Evolutionary conservation across 2,329 filamentous ascomycete species (phyloP).

Genomic region (Neoarthrinium moseri): DNA sequence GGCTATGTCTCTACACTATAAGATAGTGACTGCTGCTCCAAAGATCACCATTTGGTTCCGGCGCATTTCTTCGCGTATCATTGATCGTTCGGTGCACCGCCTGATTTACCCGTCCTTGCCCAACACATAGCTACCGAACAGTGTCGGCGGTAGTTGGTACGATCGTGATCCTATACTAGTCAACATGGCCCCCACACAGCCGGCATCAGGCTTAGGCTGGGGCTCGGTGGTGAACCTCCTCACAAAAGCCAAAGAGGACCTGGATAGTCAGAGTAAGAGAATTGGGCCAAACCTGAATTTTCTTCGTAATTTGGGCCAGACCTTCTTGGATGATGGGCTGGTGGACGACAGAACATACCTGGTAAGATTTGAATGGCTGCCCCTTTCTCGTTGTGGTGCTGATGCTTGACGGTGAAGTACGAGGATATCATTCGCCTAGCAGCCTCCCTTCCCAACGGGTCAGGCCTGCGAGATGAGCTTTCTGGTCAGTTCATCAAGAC

Average conservation of each 20-base stretch:
- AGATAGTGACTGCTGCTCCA: no score
- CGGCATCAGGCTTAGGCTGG: neutral
- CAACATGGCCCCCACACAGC: neutral
- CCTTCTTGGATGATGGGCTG: neutral
- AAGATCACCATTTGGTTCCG: no score
- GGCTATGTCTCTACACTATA: no score
- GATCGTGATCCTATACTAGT: no score
- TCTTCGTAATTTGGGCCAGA: neutral
- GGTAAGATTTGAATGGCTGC: neutral
- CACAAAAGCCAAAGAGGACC: neutral
- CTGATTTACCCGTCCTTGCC: no score
- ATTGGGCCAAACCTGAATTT: neutral
- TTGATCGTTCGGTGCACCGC: no score
- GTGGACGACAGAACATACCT: neutral
- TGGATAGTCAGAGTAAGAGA: neutral
- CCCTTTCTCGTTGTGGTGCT: neutral
- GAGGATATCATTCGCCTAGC: neutral
- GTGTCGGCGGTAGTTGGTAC: no score
- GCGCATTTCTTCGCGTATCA: no score
- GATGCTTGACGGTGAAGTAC: neutral
- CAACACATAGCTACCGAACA: no score
- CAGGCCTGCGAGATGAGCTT: neutral
- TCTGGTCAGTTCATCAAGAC: conserved; percentile 9
- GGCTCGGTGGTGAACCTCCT: neutral
- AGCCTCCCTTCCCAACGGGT: neutral